These are phyloP conservation scores for Penicillium hordei DNA, from an alignment of 2,329 filamentous ascomycete genomes.

Conservation along the genomic window DNA sequence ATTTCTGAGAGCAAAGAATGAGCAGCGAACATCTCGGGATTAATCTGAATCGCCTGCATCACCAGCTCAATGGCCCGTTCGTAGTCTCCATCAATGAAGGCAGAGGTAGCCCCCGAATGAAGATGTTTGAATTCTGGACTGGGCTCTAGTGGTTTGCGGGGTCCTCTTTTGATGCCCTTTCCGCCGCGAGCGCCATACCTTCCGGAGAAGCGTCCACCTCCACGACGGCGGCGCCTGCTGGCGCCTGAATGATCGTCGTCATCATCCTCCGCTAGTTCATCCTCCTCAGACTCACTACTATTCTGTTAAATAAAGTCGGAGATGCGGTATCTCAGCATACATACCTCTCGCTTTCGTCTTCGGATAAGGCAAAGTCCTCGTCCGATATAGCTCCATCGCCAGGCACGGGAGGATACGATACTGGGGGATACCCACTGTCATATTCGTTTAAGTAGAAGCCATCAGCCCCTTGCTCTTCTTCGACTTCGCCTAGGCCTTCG, in stretches of 20 bases:
- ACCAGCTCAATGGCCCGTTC: conserved; percentile 46
- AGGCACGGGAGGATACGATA: conserved; percentile 7
- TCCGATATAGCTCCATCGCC: conserved; percentile 23
- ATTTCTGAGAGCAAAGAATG: conserved; percentile 62
- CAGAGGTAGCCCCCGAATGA: conserved; percentile 49
- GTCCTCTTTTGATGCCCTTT: conserved; percentile 49
- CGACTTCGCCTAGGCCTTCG: conserved; percentile 9
- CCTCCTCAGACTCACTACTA: conserved; percentile 28
- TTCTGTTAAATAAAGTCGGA: conserved; percentile 8
- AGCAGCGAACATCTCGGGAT: conserved; percentile 63
- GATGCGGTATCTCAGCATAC: conserved; percentile 1
- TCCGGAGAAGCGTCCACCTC: conserved; percentile 36
- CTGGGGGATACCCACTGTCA: not conserved
- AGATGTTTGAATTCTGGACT: conserved; percentile 50
- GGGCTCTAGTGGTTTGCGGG: conserved; percentile 48
- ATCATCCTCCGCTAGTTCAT: conserved; percentile 24
- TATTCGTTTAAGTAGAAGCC: conserved; percentile 20
- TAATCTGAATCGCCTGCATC: conserved; percentile 53
- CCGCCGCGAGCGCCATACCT: conserved; percentile 42
- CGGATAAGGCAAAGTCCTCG: conserved; percentile 27
- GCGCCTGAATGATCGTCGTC: conserved; percentile 26
- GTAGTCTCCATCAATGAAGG: conserved; percentile 50
- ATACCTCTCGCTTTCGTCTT: conserved; percentile 30
- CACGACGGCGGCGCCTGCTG: conserved; percentile 33
- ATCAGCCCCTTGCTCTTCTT: conserved; percentile 13